These are phyloP conservation scores for Aspergillus homomorphus DNA, from an alignment of 495 filamentous ascomycete genomes.

Conservation along the genomic window DNA sequence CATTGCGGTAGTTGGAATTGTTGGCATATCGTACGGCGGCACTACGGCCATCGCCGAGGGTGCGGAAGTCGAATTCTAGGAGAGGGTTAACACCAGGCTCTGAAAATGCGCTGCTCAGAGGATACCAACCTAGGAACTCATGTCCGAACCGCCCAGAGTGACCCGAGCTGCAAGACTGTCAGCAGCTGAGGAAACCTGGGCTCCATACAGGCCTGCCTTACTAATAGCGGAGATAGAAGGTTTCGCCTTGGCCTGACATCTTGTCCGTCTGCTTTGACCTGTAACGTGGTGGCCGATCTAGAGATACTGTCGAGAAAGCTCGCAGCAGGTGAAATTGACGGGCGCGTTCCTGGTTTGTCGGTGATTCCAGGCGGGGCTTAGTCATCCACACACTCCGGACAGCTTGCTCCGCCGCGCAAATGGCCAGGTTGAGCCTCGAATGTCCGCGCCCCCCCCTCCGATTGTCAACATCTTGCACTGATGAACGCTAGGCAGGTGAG, in stretches of 20 bases:
- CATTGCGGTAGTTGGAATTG: slow-evolving; percentile 99
- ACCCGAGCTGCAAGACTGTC: slow-evolving; percentile 70
- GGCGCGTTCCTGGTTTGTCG: slow-evolving; percentile 18
- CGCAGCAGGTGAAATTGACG: slow-evolving; percentile 10
- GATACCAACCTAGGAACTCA: slow-evolving; percentile 83
- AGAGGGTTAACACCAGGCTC: slow-evolving; percentile 26
- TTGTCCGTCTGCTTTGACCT: slow-evolving; percentile 3
- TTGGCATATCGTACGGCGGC: slow-evolving; percentile 96
- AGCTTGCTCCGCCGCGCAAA: slow-evolving; percentile 41
- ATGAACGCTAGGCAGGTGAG: slow-evolving; percentile 44
- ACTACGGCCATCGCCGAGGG: slow-evolving; percentile 89
- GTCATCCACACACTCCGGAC: slow-evolving; percentile 51
- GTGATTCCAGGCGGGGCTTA: slow-evolving; percentile 36
- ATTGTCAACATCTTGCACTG: slow-evolving; percentile 28
- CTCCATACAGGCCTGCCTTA: slow-evolving; percentile 45
- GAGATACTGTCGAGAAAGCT: background rate
- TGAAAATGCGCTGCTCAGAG: background rate
- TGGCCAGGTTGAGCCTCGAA: slow-evolving; percentile 40
- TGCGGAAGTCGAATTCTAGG: slow-evolving; percentile 96
- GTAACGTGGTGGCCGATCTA: background rate
- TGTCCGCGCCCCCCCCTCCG: slow-evolving; percentile 22
- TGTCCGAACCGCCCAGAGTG: slow-evolving; percentile 97
- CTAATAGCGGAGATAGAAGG: slow-evolving; percentile 98
- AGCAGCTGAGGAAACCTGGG: slow-evolving; percentile 49
- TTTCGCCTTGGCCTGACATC: slow-evolving; percentile 62